Percentiles rank a stretch among this genome's conserved stretches.
phyloP scores from a whole-genome alignment of 1,284 basidiomycete genomes.

The Apiotrichum porosum region DNA sequence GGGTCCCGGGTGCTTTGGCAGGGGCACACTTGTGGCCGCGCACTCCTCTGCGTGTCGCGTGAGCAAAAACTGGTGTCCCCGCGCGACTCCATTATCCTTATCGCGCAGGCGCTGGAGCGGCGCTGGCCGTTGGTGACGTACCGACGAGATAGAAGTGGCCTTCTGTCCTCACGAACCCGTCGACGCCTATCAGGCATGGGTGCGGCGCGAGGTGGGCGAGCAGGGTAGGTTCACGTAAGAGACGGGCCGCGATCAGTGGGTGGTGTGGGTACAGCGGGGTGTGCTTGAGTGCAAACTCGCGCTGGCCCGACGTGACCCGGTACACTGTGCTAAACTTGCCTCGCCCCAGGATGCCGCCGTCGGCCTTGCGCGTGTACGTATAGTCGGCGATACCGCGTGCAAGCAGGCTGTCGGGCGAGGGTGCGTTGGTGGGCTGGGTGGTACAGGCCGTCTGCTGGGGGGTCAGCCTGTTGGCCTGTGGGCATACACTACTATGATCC shows the following conservation, averaged over 20 bases:
- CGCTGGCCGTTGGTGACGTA: conserved; percentile 17
- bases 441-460: conserved; percentile 16
- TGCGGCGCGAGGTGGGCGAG: conserved; percentile 55
- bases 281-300: conserved; percentile 55
- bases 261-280: conserved; percentile 57
- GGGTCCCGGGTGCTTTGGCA: conserved; percentile 28
- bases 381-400: conserved; percentile 49
- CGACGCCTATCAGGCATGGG: conserved; percentile 55
- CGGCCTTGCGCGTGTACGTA: conserved; percentile 34
- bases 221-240: conserved; percentile 55
- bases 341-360: conserved; percentile 46
- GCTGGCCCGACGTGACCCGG: conserved; percentile 24
- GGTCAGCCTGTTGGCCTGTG: too few species aligned
- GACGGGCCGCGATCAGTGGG: conserved; percentile 54
- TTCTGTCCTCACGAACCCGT: conserved; percentile 54
- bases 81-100: background rate
- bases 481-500: too few species aligned
- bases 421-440: conserved; percentile 11
- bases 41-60: conserved; percentile 36
- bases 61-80: too few species aligned
- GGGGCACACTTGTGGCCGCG: conserved; percentile 28
- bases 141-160: conserved; percentile 58
- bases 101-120: conserved; percentile 33
- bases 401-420: conserved; percentile 45
- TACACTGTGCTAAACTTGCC: conserved; percentile 53